phyloP scores from a whole-genome alignment of 768 basidiomycete genomes.

The Amanita phalloides region DNA sequence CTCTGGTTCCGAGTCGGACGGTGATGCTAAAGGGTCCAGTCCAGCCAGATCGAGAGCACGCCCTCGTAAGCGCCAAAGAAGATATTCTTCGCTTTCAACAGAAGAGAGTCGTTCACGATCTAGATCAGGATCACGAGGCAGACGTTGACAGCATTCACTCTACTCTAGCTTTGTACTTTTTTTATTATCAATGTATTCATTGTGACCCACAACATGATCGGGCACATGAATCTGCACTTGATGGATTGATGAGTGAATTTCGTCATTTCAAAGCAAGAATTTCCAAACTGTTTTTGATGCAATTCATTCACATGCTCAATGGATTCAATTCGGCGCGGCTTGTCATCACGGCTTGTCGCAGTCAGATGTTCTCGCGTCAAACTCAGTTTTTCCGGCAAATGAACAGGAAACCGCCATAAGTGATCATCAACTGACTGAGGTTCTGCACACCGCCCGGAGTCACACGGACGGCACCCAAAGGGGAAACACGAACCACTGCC shows the following conservation, averaged over 20 bases:
- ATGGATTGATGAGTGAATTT: no score
- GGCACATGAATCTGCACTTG: no score
- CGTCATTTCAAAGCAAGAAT: no score
- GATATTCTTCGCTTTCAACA: background rate
- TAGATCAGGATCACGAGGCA: background rate
- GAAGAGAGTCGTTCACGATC: slow-evolving; percentile 1
- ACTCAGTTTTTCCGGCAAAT: no score
- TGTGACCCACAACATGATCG: no score
- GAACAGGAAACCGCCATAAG: background rate
- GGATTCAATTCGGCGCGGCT: no score
- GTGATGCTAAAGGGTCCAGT: slow-evolving; percentile 2
- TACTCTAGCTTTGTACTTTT: background rate
- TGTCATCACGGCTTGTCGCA: no score
- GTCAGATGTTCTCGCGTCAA: no score
- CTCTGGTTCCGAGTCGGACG: slow-evolving; percentile 6
- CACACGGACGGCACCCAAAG: background rate
- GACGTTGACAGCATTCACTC: background rate
- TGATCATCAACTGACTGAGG: background rate
- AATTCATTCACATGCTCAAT: no score
- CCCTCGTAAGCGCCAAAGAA: background rate
- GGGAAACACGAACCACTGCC: background rate
- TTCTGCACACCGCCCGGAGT: background rate
- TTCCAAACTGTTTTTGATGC: no score
- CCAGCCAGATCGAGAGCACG: slow-evolving; percentile 4
- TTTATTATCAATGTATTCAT: no score